Conservation (phyloP, 2,329 filamentous ascomycete species). For the Diaporthe australafricana region DNA sequence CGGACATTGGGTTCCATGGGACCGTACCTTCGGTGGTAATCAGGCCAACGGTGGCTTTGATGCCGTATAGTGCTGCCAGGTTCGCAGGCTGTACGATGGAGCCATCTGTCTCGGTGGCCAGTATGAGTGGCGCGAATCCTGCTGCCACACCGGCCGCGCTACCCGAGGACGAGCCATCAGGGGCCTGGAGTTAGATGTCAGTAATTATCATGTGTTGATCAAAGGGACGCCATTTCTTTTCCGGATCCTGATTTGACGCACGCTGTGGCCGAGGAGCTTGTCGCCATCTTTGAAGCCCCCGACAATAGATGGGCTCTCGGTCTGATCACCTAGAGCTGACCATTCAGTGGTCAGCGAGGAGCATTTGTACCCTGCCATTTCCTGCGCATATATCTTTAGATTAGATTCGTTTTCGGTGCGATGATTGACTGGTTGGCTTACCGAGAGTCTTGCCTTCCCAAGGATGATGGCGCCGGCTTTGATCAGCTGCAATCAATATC, state of each 20-base stretch:
- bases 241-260: not conserved
- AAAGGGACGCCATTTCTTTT: too few relatives aligned
- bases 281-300: not conserved
- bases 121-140: not conserved
- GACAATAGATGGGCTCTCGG: not conserved
- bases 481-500: not conserved
- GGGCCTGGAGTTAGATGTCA: not conserved
- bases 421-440: not conserved
- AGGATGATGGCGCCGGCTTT: not conserved
- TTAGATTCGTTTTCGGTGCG: accelerated
- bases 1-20: not conserved
- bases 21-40: not conserved
- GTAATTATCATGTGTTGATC: not conserved
- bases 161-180: not conserved
- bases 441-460: not conserved
- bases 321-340: not conserved
- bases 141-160: not conserved
- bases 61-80: not conserved
- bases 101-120: not conserved
- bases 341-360: not conserved
- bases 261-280: not conserved
- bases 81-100: not conserved
- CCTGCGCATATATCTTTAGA: not conserved
- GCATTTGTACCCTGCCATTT: not conserved
- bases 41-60: not conserved